These are phyloP conservation scores for Sungouiella blattae DNA, from an alignment of 805 yeast genomes.

Conservation along the genomic window DNA sequence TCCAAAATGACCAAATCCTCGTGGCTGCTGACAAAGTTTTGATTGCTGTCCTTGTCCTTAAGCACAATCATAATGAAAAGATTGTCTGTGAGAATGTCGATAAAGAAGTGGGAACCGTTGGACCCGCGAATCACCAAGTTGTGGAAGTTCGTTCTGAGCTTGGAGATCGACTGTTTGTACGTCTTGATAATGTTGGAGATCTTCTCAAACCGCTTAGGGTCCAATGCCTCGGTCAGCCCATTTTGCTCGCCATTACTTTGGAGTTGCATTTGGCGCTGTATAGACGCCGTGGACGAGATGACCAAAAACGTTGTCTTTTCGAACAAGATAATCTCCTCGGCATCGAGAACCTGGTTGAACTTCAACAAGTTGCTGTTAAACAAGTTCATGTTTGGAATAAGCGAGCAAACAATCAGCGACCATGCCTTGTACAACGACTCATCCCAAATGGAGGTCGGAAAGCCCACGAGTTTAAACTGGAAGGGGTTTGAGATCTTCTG, in stretches of 20 bases:
- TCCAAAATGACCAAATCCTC: conserved; percentile 50
- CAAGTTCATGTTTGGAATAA: conserved; percentile 84
- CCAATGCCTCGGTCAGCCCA: conserved; percentile 38
- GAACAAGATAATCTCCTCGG: conserved; percentile 86
- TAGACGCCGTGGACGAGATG: conserved; percentile 56
- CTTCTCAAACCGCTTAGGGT: conserved; percentile 91
- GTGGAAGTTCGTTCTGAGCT: conserved; percentile 79
- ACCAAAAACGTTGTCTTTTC: conserved; percentile 91
- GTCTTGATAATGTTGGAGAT: conserved; percentile 91
- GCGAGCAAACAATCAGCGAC: conserved; percentile 92
- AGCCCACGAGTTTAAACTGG: conserved; percentile 70
- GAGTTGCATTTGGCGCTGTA: conserved; percentile 24
- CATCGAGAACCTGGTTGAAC: conserved; percentile 70
- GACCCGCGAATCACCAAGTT: conserved; percentile 68
- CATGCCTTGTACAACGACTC: conserved; percentile 94
- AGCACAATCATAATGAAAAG: conserved; percentile 60
- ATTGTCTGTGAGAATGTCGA: conserved; percentile 56
- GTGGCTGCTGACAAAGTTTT: conserved; percentile 24
- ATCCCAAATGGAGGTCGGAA: conserved; percentile 97
- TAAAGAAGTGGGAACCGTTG: conserved; percentile 42
- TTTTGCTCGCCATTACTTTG: conserved; percentile 5
- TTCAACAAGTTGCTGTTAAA: conserved; percentile 73
- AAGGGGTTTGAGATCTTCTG: conserved; percentile 68
- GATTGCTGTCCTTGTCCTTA: conserved; percentile 32
- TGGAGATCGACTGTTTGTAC: conserved; percentile 87